Evolutionary conservation across 257 asterid species (phyloP), one percentile per base, ranked within the genome.

Genomic region (Parsonsia alboflavescens): DNA sequence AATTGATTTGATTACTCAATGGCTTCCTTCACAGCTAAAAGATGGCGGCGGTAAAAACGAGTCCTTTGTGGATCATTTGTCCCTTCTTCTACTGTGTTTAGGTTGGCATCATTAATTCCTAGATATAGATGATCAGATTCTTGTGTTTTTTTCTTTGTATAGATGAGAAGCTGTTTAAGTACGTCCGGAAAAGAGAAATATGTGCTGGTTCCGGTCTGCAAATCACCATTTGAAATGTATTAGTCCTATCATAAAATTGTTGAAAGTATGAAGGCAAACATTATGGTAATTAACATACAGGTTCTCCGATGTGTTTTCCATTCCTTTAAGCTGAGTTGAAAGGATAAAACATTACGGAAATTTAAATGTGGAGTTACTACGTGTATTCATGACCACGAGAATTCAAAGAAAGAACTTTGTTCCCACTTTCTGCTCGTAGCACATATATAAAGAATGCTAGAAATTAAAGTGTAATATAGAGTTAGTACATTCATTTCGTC

Each of bases 271-370:
- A 50, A 5, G 5, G 44, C n/a, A 50, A 16, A 13, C 19, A 6
- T 50, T 46, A 76, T 12, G 30, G 65, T 42, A 19, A 72, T 79
- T 3, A 41, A 41, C 15, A 12, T 50, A 87, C 89, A 39, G 87
- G 89, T 15, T 73, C 76, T 1, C 91, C 91, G 12, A 87, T 87
- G 24, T 73, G 70, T 41, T 52, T 73, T 62, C 87, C 91, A 5
- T 87, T 83, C 54, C 75, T 68, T 46, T 63, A 64, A 62, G 72
- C 90, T 86, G 85, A 33, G 12, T 75, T 71, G 61, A 9, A 33
- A 9, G 1, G 62, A 70, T 7, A 1, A 42, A 59, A 21, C 8
- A 67, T 44, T 16, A 71, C 49, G 4, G 21, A 0, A 9, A 24
- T 22, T 22, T n/a, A n/a, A 5, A 53, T 10, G 36, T 70, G n/a